A percentile compares a stretch with the other conserved stretches of the same genome.
phyloP scores from a whole-genome alignment of 805 yeast genomes.

The Starmerella vaccinii region DNA sequence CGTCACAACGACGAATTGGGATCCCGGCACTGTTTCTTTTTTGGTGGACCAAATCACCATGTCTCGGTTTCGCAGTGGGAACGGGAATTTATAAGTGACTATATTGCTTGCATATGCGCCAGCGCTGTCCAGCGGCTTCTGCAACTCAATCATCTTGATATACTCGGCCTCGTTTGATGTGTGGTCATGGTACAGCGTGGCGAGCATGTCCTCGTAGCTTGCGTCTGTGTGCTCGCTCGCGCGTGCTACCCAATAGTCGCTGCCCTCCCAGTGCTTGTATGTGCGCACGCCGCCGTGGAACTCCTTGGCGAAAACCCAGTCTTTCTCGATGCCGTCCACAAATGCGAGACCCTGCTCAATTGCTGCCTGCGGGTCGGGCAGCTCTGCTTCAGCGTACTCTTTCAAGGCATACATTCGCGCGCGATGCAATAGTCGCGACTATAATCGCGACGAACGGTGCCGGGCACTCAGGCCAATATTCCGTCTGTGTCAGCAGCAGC shows the following conservation, averaged over 20 bases:
- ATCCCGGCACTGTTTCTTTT: constrained; percentile 26
- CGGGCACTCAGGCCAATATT: too few species aligned
- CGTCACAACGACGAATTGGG: constrained; percentile 32
- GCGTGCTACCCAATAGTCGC: constrained; percentile 34
- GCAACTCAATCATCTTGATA: constrained; percentile 29
- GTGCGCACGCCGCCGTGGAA: constrained; percentile 20
- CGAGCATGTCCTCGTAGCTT: constrained; percentile 26
- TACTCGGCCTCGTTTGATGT: constrained; percentile 34
- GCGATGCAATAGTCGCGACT: too few species aligned
- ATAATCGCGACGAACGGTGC: too few species aligned
- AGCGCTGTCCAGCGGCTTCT: constrained; percentile 20
- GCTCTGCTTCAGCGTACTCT: constrained; percentile 19
- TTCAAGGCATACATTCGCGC: constrained; percentile 18
- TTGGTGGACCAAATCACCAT: constrained; percentile 32
- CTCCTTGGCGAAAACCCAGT: constrained; percentile 24
- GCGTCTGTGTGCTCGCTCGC: constrained; percentile 29
- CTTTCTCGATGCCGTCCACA: constrained; percentile 11
- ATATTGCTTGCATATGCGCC: constrained; percentile 25
- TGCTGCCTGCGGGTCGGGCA: constrained; percentile 23
- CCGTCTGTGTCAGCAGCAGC: too few species aligned
- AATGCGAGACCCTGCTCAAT: constrained; percentile 21
- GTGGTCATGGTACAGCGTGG: constrained; percentile 31
- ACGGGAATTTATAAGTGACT: constrained; percentile 31
- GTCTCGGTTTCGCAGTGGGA: constrained; percentile 30
- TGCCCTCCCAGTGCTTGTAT: constrained; percentile 23